phyloP scores from a whole-genome alignment of 2,329 filamentous ascomycete genomes.

The Monilinia fructicola region DNA sequence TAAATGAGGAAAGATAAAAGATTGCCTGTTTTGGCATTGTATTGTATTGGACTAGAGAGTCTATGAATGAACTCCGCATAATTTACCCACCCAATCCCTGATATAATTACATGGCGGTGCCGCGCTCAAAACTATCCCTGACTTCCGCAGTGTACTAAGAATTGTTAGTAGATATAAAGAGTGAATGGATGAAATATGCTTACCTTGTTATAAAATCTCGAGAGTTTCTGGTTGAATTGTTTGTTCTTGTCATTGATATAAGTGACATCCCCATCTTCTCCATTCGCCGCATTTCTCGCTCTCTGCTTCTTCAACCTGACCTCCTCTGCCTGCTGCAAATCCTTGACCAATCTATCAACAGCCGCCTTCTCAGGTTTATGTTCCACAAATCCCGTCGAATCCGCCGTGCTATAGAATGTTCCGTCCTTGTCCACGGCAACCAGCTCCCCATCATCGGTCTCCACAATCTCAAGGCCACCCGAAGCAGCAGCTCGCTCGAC shows the following conservation, averaged over 20 bases:
- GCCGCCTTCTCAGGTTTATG: slow-evolving; percentile 86
- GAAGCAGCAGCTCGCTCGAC: slow-evolving; percentile 81
- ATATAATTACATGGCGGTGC: slow-evolving; percentile 76
- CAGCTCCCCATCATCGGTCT: slow-evolving; percentile 92
- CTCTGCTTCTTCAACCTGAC: slow-evolving; percentile 79
- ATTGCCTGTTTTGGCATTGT: slow-evolving; percentile 30
- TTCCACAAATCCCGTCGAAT: slow-evolving; percentile 76
- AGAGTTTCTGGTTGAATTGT: slow-evolving; percentile 97
- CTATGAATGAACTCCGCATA: slow-evolving; percentile 25
- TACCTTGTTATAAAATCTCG: slow-evolving; percentile 92
- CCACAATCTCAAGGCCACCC: slow-evolving; percentile 87
- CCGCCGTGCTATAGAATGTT: slow-evolving; percentile 84
- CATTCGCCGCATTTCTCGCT: slow-evolving; percentile 73
- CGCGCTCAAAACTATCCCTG: slow-evolving; percentile 93
- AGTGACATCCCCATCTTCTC: slow-evolving; percentile 88
- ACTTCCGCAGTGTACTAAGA: slow-evolving; percentile 86
- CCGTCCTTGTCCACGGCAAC: slow-evolving; percentile 92
- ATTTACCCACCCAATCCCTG: slow-evolving; percentile 14
- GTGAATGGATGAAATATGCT: slow-evolving; percentile 28
- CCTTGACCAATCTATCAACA: slow-evolving; percentile 81
- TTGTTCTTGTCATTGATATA: slow-evolving; percentile 99
- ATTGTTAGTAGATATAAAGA: slow-evolving; percentile 32
- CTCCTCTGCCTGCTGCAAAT: slow-evolving; percentile 87
- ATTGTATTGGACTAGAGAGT: slow-evolving; percentile 25
- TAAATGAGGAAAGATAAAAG: slow-evolving; percentile 45